Evolutionary conservation across 148 eudicot genomes (phyloP).

Genomic region (Talinum fruticosum): DNA sequence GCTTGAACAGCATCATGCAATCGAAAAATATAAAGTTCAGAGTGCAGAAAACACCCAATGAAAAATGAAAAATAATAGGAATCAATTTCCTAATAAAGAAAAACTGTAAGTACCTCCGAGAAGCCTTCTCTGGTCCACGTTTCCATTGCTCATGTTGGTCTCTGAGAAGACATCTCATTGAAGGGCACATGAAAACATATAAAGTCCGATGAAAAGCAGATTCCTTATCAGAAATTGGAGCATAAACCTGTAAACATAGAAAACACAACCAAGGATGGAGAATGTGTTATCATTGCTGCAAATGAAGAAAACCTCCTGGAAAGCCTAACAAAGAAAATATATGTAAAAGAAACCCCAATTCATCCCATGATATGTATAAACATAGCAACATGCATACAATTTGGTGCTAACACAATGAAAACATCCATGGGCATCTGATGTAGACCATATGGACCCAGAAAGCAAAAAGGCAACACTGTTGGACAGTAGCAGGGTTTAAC

Average conservation of each 20-base stretch:
- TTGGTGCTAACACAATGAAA: not conserved
- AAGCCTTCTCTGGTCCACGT: slow-evolving; percentile 46
- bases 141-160: slow-evolving; percentile 97
- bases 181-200: slow-evolving; percentile 79
- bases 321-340: not conserved
- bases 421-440: not conserved
- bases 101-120: slow-evolving; percentile 54
- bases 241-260: slow-evolving; percentile 52
- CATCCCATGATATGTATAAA: not conserved
- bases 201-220: slow-evolving; percentile 73
- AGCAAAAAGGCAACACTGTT: not conserved
- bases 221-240: slow-evolving; percentile 62
- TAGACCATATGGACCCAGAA: not conserved
- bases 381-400: not conserved
- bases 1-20: slow-evolving; percentile 30
- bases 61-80: not conserved
- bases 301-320: not conserved
- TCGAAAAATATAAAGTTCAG: not conserved
- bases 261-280: slow-evolving; percentile 10
- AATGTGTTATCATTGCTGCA: not conserved
- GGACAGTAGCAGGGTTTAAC: not conserved
- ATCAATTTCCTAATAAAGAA: not conserved
- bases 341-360: not conserved
- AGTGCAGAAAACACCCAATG: not conserved
- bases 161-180: slow-evolving; percentile 71